Percentiles rank a stretch among this genome's conserved stretches.
These are phyloP conservation scores for Ustilago shanxiensis DNA, from an alignment of 1,284 basidiomycete species.

Conservation along the genomic window DNA sequence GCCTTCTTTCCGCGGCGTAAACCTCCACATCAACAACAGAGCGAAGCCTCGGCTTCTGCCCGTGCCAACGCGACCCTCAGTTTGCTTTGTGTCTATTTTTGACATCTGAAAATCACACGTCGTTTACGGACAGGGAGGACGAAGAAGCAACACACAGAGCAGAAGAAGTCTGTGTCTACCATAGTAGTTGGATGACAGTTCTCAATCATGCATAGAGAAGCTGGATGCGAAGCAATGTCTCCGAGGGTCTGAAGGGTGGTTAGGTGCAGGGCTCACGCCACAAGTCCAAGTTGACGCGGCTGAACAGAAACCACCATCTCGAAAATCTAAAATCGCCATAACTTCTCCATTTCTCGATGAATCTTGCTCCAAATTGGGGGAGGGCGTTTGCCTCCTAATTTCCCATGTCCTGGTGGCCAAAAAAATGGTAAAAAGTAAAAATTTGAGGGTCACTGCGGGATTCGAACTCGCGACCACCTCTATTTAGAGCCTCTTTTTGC, in stretches of 20 bases:
- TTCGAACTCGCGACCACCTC: slow-evolving; percentile 53
- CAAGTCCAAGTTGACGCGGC: too few relatives aligned
- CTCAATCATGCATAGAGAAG: neutral
- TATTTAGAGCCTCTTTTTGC: slow-evolving; percentile 19
- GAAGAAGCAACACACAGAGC: neutral
- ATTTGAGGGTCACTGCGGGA: slow-evolving; percentile 37
- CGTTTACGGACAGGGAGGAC: neutral
- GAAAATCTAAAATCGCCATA: slow-evolving; percentile 10
- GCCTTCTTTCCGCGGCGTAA: neutral
- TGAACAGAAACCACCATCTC: slow-evolving; percentile 9
- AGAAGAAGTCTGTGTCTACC: neutral
- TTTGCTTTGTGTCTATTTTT: slow-evolving; percentile 12
- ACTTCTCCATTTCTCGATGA: slow-evolving; percentile 12
- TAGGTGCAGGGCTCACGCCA: too few relatives aligned
- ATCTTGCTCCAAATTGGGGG: slow-evolving; percentile 3
- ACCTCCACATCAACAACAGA: slow-evolving; percentile 11
- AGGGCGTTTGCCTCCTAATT: neutral
- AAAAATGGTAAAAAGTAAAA: slow-evolving; percentile 27
- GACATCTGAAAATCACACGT: neutral
- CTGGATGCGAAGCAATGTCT: neutral
- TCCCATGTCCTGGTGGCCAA: neutral
- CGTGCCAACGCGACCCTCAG: slow-evolving; percentile 1
- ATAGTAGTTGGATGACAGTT: neutral
- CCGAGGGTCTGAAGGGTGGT: too few relatives aligned
- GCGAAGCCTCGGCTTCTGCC: neutral